Evolutionary conservation across 371 early-diverging fungal genomes (phyloP).

Genomic region (Blastocladiella emersonii): DNA sequence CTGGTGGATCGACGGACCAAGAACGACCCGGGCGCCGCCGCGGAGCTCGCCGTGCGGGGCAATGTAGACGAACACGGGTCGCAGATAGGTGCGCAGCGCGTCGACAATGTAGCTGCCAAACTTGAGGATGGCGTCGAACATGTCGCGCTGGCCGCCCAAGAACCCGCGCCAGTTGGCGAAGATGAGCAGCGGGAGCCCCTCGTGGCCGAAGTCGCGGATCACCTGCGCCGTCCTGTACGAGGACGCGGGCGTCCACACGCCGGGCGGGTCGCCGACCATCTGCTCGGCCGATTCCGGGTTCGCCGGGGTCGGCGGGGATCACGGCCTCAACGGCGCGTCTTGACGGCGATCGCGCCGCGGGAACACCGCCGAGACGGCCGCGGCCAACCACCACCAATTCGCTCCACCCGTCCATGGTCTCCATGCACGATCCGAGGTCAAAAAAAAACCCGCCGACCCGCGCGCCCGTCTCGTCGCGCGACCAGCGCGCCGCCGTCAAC

Average conservation of each 20-base stretch:
- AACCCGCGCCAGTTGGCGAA: conserved; percentile 99
- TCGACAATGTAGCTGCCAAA: conserved; percentile 96
- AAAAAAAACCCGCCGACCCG: conserved; percentile 83
- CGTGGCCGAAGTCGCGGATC: conserved; percentile 95
- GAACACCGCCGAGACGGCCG: conserved; percentile 89
- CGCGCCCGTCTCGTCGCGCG: conserved; percentile 38
- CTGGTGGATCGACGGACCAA: conserved; percentile 94
- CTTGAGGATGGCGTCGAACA: conserved; percentile 95
- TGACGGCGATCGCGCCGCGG: conserved; percentile 96
- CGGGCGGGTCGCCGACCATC: conserved; percentile 81
- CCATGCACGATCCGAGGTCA: conserved; percentile 80
- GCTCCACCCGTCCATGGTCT: conserved; percentile 59
- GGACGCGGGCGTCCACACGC: conserved; percentile 97
- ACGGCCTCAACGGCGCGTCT: conserved; percentile 84
- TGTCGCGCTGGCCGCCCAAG: conserved; percentile 96
- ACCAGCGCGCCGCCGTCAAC: conserved; percentile 48
- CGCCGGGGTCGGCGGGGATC: conserved; percentile 89
- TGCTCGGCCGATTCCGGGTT: conserved; percentile 78
- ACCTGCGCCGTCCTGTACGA: conserved; percentile 98
- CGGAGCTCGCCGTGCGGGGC: conserved; percentile 90
- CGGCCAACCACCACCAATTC: conserved; percentile 79
- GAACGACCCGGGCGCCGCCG: conserved; percentile 98
- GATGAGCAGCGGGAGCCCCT: conserved; percentile 92
- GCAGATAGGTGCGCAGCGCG: conserved; percentile 80
- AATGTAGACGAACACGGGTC: conserved; percentile 96